Evolutionary conservation across 805 yeast genomes (phyloP).

Genomic region (Saturnispora halmiae): DNA sequence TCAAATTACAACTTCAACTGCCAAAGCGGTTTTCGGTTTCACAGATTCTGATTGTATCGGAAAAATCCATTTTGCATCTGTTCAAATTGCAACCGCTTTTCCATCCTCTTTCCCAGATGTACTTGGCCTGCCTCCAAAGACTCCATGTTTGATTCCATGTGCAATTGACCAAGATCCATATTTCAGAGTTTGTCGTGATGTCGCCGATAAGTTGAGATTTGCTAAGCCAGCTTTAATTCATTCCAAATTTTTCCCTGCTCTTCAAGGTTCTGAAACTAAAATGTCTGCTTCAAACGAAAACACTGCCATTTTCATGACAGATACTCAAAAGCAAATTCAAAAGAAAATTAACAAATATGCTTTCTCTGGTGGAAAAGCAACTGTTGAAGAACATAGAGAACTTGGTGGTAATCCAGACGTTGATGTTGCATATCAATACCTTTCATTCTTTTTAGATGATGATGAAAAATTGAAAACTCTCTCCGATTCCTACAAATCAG

Average conservation of each 20-base stretch:
- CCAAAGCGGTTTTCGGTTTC: constrained; percentile 94
- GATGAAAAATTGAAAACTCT: constrained; percentile 64
- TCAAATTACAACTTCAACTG: constrained; percentile 94
- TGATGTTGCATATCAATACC: constrained; percentile 90
- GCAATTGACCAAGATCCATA: constrained; percentile 99
- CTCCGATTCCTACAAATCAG: constrained; percentile 59
- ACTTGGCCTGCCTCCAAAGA: constrained; percentile 74
- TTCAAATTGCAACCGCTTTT: constrained; percentile 93
- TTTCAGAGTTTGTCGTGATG: constrained; percentile 95
- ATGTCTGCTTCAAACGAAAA: constrained; percentile 94
- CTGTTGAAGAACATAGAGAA: constrained; percentile 83
- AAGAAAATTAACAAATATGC: constrained; percentile 95
- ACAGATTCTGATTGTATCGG: constrained; percentile 93
- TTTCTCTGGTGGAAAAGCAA: constrained; percentile 85
- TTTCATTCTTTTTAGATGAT: constrained; percentile 83
- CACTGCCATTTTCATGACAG: constrained; percentile 91
- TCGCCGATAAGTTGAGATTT: constrained; percentile 84
- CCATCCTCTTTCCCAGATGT: constrained; percentile 94
- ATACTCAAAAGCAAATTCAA: constrained; percentile 82
- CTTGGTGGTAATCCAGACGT: constrained; percentile 92
- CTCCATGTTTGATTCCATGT: constrained; percentile 96
- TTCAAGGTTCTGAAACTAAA: constrained; percentile 92
- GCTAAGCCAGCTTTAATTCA: constrained; percentile 89
- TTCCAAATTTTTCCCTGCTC: constrained; percentile 94
- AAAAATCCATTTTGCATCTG: constrained; percentile 86